phyloP scores from a whole-genome alignment of 768 basidiomycete species.

The Suillus luteus region DNA sequence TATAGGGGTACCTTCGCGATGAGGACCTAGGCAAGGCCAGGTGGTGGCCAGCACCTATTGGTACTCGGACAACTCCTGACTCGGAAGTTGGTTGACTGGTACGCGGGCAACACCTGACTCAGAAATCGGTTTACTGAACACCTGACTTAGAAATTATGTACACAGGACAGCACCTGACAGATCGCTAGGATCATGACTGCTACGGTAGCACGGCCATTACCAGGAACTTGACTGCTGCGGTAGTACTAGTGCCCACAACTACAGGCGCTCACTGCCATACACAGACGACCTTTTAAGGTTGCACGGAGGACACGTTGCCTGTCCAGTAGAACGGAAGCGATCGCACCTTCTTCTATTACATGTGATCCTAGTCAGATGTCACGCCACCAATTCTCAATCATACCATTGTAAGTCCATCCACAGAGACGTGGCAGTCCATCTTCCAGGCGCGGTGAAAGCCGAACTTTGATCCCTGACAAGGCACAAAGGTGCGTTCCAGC shows the following conservation, averaged over 20 bases:
- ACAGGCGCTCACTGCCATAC: not conserved
- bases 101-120: no score
- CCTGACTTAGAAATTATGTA: not conserved
- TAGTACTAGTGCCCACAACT: not conserved
- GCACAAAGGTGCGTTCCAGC: not conserved
- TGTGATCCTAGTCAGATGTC: not conserved
- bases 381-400: not conserved
- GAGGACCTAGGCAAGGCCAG: no score
- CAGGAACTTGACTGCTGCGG: not conserved
- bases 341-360: not conserved
- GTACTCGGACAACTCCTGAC: no score
- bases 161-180: not conserved
- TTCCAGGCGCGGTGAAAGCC: not conserved
- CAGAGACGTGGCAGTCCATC: constrained; percentile 3
- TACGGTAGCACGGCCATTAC: not conserved
- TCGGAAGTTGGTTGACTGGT: no score
- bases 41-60: no score
- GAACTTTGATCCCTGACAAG: not conserved
- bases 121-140: no score
- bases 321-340: not conserved
- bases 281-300: constrained; percentile 1
- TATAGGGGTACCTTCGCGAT: no score
- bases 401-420: not conserved
- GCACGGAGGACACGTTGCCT: not conserved
- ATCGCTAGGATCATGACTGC: not conserved